Base-by-base conservation (phyloP, 192 early-diverging fungal species). In the Mortierella hygrophila region DNA sequence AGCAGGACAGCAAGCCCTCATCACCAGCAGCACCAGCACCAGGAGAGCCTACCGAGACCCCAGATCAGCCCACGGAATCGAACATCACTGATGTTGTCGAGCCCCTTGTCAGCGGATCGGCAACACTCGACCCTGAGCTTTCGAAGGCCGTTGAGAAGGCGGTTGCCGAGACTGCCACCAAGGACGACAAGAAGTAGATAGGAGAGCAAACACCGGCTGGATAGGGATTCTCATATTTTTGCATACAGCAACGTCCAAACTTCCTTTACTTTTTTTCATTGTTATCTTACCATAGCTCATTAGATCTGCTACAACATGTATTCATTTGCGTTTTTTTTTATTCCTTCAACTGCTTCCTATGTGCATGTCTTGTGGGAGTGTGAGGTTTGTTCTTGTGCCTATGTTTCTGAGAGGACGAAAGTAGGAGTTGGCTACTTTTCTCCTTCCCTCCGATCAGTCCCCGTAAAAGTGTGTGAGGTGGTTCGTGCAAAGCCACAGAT, bases 121-220 rank as follows among this genome's bases (percentile, higher is more conserved):
- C 70, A 26, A 85, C 74, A 21, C 68, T 79, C 3, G 74, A 76
- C 32, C 70, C 83, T 38, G 60, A 85, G 68, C 78, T 85, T 23
- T 80, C 83, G 44, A 54, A 85, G 74, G 74, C 74, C 9, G 77
- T 80, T 38, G 83, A 85, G 70, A 80, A 85, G 83, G 73, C 83
- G 3, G 74, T 77, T 52, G 70, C 75, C 1, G 83, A 85, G 55
- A 76, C 70, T 18, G 82, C 82, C 72, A 72, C 74, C 29, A 79
- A 85, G 69, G 18, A 68, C 23, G 68, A 79, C 38, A 85, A 80
- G 78, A 18, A 79, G 42, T 74, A 80, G 69, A 69, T 6, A 41
- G 35, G 6, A 40, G 57, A 32, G 0, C n/a, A 18, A 40, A 2
- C 38, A 41, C 41, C 69, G 8, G 18, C 38, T 41, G 35, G 38